phyloP scores from a whole-genome alignment of 2,329 filamentous ascomycete species.

The Claviceps sp. region DNA sequence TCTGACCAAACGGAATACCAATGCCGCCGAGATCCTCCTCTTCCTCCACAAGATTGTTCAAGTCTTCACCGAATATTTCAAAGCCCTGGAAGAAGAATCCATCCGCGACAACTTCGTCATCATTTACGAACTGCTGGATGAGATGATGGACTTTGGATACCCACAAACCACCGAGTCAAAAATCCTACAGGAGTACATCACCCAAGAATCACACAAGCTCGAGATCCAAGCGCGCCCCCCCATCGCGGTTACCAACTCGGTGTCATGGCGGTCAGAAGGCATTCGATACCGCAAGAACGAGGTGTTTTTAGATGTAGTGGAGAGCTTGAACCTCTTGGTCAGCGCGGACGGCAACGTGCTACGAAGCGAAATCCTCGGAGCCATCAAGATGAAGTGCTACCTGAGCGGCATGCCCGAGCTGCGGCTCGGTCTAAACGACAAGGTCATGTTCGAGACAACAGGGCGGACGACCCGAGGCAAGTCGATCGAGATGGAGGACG shows the following conservation, averaged over 20 bases:
- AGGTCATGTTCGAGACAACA: constrained; percentile 98
- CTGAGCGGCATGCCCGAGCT: constrained; percentile 96
- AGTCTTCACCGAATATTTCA: constrained; percentile 99
- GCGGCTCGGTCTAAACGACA: constrained; percentile 89
- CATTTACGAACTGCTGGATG: constrained; percentile 95
- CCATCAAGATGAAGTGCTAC: constrained; percentile 99
- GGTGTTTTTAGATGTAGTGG: constrained; percentile 94
- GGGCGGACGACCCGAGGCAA: constrained; percentile 89
- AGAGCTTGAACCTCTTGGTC: constrained; percentile 90
- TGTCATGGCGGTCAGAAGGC: constrained; percentile 94
- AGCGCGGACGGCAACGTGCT: constrained; percentile 90
- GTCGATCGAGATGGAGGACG: constrained; percentile 98
- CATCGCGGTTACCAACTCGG: constrained; percentile 95
- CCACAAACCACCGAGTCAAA: constrained; percentile 97
- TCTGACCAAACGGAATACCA: constrained; percentile 95
- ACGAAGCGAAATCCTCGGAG: constrained; percentile 88
- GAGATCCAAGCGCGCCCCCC: constrained; percentile 92
- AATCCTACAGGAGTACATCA: constrained; percentile 98
- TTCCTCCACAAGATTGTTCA: constrained; percentile 98
- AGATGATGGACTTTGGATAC: constrained; percentile 99
- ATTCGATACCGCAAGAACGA: constrained; percentile 99
- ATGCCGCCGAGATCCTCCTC: constrained; percentile 93
- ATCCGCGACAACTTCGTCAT: constrained; percentile 99
- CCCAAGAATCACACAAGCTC: constrained; percentile 96
- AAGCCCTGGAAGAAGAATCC: constrained; percentile 94